These are phyloP conservation scores for Fusarium domesticum DNA, from an alignment of 2,329 filamentous ascomycete genomes.

Conservation along the genomic window DNA sequence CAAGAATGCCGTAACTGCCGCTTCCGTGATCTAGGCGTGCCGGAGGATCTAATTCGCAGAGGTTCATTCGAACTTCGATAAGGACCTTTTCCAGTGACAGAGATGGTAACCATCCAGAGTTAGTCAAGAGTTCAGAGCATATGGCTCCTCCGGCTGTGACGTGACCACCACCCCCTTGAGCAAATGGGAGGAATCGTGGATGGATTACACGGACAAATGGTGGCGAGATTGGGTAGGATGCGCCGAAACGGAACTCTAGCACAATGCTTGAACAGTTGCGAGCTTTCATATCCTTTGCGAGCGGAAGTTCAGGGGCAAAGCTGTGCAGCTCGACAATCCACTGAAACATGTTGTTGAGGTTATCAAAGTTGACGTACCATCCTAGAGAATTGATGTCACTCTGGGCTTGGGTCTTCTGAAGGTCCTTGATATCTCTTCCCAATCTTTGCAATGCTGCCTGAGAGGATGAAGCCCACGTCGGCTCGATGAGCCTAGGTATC, in stretches of 20 bases:
- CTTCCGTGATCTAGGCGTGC: conserved; percentile 57
- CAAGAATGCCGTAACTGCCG: conserved; percentile 58
- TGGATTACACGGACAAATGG: conserved; percentile 82
- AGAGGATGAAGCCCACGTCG: conserved; percentile 31
- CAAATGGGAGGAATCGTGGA: conserved; percentile 73
- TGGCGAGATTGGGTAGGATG: conserved; percentile 71
- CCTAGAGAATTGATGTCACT: conserved; percentile 66
- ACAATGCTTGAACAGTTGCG: conserved; percentile 65
- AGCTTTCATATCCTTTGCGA: conserved; percentile 71
- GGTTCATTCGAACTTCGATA: conserved; percentile 74
- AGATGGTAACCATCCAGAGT: conserved; percentile 74
- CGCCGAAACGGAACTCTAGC: conserved; percentile 77
- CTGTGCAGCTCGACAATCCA: conserved; percentile 90
- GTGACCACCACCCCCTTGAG: conserved; percentile 75
- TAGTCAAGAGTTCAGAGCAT: conserved; percentile 80
- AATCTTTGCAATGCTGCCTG: conserved; percentile 26
- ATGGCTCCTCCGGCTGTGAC: conserved; percentile 82
- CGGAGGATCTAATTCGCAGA: conserved; percentile 68
- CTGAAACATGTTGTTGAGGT: conserved; percentile 75
- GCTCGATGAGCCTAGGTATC: conserved; percentile 58
- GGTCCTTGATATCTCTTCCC: conserved; percentile 54
- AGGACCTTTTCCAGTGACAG: conserved; percentile 75
- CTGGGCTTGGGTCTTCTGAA: conserved; percentile 61
- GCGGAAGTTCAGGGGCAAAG: conserved; percentile 65
- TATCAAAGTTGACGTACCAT: conserved; percentile 73